phyloP scores from a whole-genome alignment of 352 stramenopile species.

The Phytophthora hibernalis region DNA sequence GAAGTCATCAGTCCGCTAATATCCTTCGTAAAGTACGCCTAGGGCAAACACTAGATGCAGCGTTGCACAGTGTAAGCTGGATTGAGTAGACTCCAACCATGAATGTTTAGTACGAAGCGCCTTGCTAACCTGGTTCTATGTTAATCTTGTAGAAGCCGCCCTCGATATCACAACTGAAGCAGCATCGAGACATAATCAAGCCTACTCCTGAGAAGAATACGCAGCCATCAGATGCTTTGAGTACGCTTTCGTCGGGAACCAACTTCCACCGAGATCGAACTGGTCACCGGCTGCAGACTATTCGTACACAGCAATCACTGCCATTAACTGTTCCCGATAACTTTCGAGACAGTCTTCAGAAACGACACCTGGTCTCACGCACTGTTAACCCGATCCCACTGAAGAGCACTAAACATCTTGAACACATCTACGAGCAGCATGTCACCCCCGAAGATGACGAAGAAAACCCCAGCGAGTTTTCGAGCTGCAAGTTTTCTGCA shows the following conservation, averaged over 20 bases:
- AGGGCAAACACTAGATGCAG: constrained; percentile 56
- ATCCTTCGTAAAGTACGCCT: constrained; percentile 68
- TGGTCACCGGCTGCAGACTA: constrained; percentile 6
- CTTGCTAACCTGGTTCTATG: constrained; percentile 2
- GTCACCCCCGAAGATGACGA: constrained; percentile 3
- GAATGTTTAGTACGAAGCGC: neutral
- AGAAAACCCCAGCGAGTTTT: neutral
- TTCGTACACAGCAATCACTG: neutral
- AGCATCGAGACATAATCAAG: neutral
- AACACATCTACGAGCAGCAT: neutral
- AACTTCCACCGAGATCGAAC: constrained; percentile 15
- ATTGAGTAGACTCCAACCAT: neutral
- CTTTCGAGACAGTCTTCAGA: neutral
- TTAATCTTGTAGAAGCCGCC: constrained; percentile 11
- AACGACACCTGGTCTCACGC: neutral
- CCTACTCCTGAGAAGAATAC: neutral
- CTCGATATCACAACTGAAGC: neutral
- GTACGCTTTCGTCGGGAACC: neutral
- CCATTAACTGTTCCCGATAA: neutral
- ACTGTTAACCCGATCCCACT: constrained; percentile 1
- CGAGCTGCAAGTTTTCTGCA: neutral
- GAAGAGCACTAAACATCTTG: neutral
- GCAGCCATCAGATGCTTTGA: neutral
- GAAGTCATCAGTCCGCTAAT: constrained; percentile 58
- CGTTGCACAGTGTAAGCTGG: constrained; percentile 38